Evolutionary conservation across 768 basidiomycete genomes (phyloP).

Genomic region (Hydnum rufescens): DNA sequence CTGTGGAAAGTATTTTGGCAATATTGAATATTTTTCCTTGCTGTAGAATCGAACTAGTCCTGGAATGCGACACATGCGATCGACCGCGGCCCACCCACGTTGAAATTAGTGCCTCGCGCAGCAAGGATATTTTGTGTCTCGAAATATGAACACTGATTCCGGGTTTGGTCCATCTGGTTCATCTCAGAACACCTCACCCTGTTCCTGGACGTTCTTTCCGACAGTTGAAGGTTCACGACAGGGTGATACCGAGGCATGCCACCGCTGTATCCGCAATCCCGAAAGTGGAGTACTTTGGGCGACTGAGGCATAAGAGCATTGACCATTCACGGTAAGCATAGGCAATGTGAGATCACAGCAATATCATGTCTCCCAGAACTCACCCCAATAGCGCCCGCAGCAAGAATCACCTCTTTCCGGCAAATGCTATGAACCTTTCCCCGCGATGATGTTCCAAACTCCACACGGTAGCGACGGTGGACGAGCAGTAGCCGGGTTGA

Average conservation of each 20-base stretch:
- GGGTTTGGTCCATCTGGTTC: background rate
- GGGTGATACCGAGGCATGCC: conserved; percentile 27
- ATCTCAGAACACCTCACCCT: conserved; percentile 12
- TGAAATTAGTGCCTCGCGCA: background rate
- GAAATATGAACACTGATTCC: too few species aligned
- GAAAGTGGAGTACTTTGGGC: conserved; percentile 29
- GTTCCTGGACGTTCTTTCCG: conserved; percentile 35
- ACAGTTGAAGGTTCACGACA: conserved; percentile 20
- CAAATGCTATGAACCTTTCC: conserved; percentile 12
- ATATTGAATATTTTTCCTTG: too few species aligned
- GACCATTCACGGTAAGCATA: background rate
- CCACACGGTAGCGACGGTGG: conserved; percentile 16
- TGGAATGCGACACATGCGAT: conserved; percentile 30
- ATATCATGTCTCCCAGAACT: background rate
- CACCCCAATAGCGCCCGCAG: conserved; percentile 21
- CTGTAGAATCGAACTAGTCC: too few species aligned
- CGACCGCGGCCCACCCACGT: conserved; percentile 24
- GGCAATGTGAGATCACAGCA: too few species aligned
- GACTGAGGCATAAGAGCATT: conserved; percentile 17
- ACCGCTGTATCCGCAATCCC: conserved; percentile 36
- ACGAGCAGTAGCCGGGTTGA: background rate
- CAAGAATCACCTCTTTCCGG: conserved; percentile 31
- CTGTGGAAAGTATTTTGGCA: too few species aligned
- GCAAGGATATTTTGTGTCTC: background rate
- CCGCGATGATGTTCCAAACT: conserved; percentile 23